Evolutionary conservation across 1,284 basidiomycete genomes (phyloP).

Genomic region (Ustilago xerochloae): DNA sequence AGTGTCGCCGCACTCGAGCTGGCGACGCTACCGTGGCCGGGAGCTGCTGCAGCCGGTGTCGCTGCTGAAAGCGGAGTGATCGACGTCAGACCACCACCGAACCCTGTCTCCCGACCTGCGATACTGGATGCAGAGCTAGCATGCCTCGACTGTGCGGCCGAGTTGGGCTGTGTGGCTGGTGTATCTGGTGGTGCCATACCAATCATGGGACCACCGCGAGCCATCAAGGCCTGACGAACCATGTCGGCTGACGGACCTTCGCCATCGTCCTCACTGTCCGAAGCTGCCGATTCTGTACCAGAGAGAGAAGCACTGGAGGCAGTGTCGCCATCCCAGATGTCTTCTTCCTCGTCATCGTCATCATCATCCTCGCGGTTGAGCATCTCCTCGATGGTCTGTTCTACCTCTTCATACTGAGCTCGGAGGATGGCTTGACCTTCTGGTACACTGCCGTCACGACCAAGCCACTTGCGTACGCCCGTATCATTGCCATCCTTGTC

Average conservation of each 20-base stretch:
- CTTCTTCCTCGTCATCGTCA: conserved; percentile 62
- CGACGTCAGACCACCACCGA: conserved; percentile 24
- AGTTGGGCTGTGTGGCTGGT: conserved; percentile 32
- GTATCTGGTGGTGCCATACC: conserved; percentile 35
- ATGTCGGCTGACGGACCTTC: conserved; percentile 39
- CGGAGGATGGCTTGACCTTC: conserved; percentile 97
- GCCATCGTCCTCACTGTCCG: conserved; percentile 41
- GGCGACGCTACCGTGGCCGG: conserved; percentile 28
- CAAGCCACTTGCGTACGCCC: conserved; percentile 60
- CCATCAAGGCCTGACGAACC: conserved; percentile 43
- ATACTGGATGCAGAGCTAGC: conserved; percentile 31
- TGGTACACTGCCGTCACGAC: conserved; percentile 80
- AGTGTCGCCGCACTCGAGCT: conserved; percentile 40
- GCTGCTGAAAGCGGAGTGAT: conserved; percentile 24
- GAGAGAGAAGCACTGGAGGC: conserved; percentile 41
- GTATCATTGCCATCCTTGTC: conserved; percentile 72
- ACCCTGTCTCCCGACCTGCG: conserved; percentile 22
- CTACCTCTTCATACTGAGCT: conserved; percentile 94
- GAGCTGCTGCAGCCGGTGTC: neutral
- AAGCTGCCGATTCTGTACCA: conserved; percentile 34
- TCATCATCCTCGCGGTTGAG: conserved; percentile 66
- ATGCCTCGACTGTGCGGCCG: conserved; percentile 26
- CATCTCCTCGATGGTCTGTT: conserved; percentile 82
- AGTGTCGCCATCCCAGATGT: conserved; percentile 42
- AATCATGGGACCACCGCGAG: conserved; percentile 31